Conservation (phyloP, 345 rosid species). For the Arabis hirsuta region DNA sequence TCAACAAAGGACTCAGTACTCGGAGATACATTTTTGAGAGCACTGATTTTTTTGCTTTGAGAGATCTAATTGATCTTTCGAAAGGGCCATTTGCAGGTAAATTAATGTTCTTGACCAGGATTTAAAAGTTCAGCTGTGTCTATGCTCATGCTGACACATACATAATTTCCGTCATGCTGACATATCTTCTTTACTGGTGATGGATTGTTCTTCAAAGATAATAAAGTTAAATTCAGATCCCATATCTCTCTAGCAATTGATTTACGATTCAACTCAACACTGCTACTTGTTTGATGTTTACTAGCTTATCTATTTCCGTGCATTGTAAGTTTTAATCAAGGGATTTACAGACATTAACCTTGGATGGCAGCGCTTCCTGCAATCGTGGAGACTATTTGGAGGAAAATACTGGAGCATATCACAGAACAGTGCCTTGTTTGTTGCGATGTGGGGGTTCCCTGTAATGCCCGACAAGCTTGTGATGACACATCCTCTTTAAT, state of each 20-base stretch:
- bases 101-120: constrained; percentile 26
- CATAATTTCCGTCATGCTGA: neutral
- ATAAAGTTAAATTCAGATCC: constrained; percentile 17
- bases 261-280: neutral
- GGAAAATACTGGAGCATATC: constrained; percentile 84
- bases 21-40: constrained; percentile 94
- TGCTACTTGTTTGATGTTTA: constrained; percentile 18
- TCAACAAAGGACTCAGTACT: constrained; percentile 79
- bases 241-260: constrained; percentile 24
- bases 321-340: constrained; percentile 19
- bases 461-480: constrained; percentile 88
- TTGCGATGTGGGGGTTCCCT: constrained; percentile 92
- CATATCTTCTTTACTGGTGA: constrained; percentile 17
- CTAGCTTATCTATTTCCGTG: neutral
- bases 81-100: constrained; percentile 97
- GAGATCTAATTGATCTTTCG: constrained; percentile 94
- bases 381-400: constrained; percentile 77
- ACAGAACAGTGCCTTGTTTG: constrained; percentile 86
- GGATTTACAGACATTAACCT: constrained; percentile 30
- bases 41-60: constrained; percentile 88
- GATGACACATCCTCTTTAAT: constrained; percentile 88
- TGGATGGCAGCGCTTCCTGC: constrained; percentile 71
- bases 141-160: constrained; percentile 5
- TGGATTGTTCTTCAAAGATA: constrained; percentile 14
- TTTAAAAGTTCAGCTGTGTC: neutral